A percentile compares a stretch with the other conserved stretches of the same genome.
phyloP scores from a whole-genome alignment of 768 basidiomycete species.

The Pulveroboletus sp. region DNA sequence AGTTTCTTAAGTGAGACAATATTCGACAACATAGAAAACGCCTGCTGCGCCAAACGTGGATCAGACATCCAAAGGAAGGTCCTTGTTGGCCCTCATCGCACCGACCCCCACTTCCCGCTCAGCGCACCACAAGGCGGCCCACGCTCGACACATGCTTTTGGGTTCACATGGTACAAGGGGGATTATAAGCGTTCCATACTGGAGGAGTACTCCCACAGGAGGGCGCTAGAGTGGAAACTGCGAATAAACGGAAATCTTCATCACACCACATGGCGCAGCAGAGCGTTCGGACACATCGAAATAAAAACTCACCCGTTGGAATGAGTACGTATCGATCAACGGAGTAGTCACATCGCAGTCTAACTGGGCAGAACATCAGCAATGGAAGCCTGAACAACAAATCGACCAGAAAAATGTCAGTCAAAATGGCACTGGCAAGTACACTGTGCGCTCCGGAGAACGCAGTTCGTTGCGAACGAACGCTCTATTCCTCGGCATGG shows the following conservation, averaged over 20 bases:
- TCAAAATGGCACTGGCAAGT: constrained; percentile 89
- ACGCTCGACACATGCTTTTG: constrained; percentile 56
- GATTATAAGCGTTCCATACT: constrained; percentile 65
- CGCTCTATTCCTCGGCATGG: constrained; percentile 81
- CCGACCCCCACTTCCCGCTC: constrained; percentile 68
- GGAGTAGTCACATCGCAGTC: not conserved
- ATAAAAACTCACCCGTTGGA: constrained; percentile 21
- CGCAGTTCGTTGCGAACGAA: constrained; percentile 76
- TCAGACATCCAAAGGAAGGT: constrained; percentile 94
- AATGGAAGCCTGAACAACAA: not conserved
- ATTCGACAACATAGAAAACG: not conserved
- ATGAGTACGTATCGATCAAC: not conserved
- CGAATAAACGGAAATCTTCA: constrained; percentile 72
- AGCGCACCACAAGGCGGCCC: constrained; percentile 71
- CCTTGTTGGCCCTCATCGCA: constrained; percentile 58
- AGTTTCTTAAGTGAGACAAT: constrained; percentile 1
- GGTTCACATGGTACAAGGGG: constrained; percentile 67
- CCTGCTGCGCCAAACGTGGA: constrained; percentile 30
- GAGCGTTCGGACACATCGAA: constrained; percentile 2
- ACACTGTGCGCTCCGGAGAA: constrained; percentile 58
- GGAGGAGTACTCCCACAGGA: constrained; percentile 67
- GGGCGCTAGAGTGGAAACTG: constrained; percentile 82
- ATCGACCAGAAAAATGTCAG: constrained; percentile 42
- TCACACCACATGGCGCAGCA: constrained; percentile 34
- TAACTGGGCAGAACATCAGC: constrained; percentile 15